These are phyloP conservation scores for Candida methanosorbosa DNA, from an alignment of 805 yeast species.

Conservation along the genomic window DNA sequence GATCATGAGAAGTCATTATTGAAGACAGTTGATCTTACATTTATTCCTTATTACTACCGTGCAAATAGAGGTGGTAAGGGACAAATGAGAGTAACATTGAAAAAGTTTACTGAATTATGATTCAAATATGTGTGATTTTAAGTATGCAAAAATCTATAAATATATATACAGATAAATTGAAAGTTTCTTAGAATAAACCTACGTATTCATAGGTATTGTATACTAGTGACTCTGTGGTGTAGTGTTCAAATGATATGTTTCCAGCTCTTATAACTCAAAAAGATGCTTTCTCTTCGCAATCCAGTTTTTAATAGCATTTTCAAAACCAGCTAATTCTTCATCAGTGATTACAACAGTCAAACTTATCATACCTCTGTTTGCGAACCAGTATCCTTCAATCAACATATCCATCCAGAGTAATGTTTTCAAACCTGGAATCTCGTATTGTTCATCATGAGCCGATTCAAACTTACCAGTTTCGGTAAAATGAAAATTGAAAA, in stretches of 20 bases:
- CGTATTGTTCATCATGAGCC: constrained; percentile 1
- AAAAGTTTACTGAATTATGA: too few species aligned
- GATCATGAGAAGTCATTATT: too few species aligned
- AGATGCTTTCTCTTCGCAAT: constrained; percentile 1
- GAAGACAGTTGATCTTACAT: neutral
- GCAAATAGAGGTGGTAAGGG: neutral
- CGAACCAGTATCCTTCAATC: constrained; percentile 7
- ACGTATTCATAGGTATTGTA: too few species aligned
- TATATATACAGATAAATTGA: too few species aligned
- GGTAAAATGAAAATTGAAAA: constrained; percentile 4
- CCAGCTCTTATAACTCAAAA: too few species aligned
- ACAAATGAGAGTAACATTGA: neutral
- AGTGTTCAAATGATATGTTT: too few species aligned
- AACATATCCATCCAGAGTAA: constrained; percentile 9
- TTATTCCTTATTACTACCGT: neutral
- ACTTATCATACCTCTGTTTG: constrained; percentile 8
- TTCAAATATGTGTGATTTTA: too few species aligned
- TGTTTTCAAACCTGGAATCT: constrained; percentile 1
- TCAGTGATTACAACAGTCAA: constrained; percentile 4
- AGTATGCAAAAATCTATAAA: too few species aligned
- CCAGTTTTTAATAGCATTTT: constrained; percentile 2
- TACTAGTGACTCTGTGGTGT: too few species aligned
- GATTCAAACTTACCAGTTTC: neutral
- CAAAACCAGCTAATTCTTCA: constrained; percentile 3
- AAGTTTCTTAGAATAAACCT: too few species aligned